Conservation (phyloP, 441 rosid species). For the Breynia disticha region DNA sequence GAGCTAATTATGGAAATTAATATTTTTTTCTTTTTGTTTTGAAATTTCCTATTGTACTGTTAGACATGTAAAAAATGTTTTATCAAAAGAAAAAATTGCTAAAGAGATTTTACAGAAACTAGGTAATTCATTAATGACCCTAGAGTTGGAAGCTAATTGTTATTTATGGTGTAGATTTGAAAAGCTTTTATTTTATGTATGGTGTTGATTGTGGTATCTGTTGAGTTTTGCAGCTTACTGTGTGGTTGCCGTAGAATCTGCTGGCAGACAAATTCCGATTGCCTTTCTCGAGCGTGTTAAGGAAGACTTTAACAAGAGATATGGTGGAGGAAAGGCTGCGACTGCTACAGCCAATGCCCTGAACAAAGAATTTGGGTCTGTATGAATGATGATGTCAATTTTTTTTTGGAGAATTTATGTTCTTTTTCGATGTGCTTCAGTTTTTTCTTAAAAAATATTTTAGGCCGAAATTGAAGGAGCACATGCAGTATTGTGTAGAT, state of each 20-base stretch:
- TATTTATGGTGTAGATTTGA: no score
- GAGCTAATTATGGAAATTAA: no score
- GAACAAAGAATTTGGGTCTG: slow-evolving; percentile 81
- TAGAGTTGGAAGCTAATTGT: no score
- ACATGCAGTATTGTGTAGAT: slow-evolving; percentile 73
- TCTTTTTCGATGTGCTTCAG: background rate
- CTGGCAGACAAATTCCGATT: slow-evolving; percentile 83
- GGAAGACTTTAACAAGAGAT: slow-evolving; percentile 75
- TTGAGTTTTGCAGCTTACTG: slow-evolving; percentile 58
- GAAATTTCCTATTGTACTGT: no score
- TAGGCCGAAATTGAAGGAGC: slow-evolving; percentile 70
- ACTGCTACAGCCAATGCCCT: slow-evolving; percentile 66
- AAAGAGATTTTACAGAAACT: no score
- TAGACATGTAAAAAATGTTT: no score
- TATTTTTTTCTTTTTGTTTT: no score
- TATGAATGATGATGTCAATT: background rate
- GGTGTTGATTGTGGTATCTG: background rate
- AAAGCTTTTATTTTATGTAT: no score
- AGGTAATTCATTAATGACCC: no score
- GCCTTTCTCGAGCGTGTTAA: slow-evolving; percentile 84
- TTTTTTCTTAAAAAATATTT: slow-evolving; percentile 3
- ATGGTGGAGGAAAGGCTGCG: slow-evolving; percentile 78
- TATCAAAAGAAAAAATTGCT: no score
- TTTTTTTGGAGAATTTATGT: background rate
- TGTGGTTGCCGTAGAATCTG: slow-evolving; percentile 89